Conservation (phyloP, 106 monocot species). For the Xerophyta viscosa region DNA sequence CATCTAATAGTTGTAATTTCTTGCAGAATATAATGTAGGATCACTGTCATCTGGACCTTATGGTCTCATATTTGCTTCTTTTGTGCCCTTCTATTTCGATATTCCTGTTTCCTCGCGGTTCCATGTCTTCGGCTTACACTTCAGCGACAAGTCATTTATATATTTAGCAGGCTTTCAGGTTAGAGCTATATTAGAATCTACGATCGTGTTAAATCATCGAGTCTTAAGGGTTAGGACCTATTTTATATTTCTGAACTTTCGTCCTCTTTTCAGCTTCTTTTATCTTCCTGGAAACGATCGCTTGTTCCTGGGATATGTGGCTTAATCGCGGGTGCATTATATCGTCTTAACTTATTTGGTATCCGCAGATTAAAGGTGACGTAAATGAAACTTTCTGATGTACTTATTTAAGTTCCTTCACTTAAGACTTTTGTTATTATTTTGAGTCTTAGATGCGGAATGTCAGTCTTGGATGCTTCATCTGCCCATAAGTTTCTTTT, state of each 20-base stretch:
- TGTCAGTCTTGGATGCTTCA: no score
- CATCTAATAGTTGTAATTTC: constrained; percentile 7
- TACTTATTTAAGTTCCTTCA: no score
- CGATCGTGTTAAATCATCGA: no score
- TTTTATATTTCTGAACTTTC: no score
- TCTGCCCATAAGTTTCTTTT: no score
- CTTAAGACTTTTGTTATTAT: no score
- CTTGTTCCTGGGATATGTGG: constrained; percentile 90
- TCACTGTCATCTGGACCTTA: constrained; percentile 76
- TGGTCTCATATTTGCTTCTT: constrained; percentile 85
- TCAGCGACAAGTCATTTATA: constrained; percentile 78
- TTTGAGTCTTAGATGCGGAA: no score
- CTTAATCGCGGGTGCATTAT: constrained; percentile 63
- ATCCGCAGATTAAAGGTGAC: constrained; percentile 71
- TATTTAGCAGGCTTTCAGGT: constrained; percentile 96
- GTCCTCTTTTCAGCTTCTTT: constrained; percentile 52
- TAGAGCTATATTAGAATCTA: constrained; percentile 2
- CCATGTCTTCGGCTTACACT: constrained; percentile 51
- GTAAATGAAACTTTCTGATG: no score
- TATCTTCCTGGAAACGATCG: constrained; percentile 76
- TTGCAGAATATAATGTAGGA: constrained; percentile 31
- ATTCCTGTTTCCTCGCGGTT: constrained; percentile 80
- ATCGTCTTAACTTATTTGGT: constrained; percentile 61
- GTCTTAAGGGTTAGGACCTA: no score
- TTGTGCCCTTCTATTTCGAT: constrained; percentile 88